phyloP scores from a whole-genome alignment of 202 grass and related monocot genomes.

The Alloteropsis angusta region DNA sequence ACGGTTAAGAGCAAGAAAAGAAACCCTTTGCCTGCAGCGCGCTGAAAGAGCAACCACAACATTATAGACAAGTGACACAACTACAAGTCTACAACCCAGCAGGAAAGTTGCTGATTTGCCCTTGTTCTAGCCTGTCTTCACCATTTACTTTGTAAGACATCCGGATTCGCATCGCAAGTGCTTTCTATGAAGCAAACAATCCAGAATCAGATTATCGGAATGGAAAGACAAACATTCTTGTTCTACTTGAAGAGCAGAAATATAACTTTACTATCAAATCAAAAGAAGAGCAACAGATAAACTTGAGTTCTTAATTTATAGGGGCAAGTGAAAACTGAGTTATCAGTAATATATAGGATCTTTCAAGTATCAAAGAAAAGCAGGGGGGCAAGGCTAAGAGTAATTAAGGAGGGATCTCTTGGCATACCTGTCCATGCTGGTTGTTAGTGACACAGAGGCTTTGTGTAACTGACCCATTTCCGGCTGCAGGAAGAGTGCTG shows the following conservation, averaged over 20 bases:
- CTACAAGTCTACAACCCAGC: constrained; percentile 47
- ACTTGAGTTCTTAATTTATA: neutral
- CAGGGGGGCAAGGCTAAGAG: neutral
- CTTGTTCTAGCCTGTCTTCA: constrained; percentile 85
- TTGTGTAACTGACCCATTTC: constrained; percentile 64
- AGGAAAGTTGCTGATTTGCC: constrained; percentile 90
- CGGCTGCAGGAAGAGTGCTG: constrained; percentile 56
- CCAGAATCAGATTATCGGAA: constrained; percentile 5
- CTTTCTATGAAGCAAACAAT: constrained; percentile 54
- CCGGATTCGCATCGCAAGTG: constrained; percentile 76
- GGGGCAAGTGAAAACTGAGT: neutral
- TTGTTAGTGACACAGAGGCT: constrained; percentile 76
- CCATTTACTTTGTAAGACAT: constrained; percentile 86
- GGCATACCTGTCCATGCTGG: constrained; percentile 86
- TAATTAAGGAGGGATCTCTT: neutral
- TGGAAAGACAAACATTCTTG: neutral
- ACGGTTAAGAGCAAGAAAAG: constrained; percentile 23
- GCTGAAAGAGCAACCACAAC: constrained; percentile 26
- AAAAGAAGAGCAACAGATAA: neutral
- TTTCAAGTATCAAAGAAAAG: constrained; percentile 7
- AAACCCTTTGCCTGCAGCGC: constrained; percentile 17
- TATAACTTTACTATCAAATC: neutral
- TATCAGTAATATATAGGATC: neutral
- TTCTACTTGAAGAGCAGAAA: neutral
- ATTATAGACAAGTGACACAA: constrained; percentile 20